Base-by-base conservation (phyloP, 495 filamentous ascomycete genomes). In the Podospora pseudopauciseta region DNA sequence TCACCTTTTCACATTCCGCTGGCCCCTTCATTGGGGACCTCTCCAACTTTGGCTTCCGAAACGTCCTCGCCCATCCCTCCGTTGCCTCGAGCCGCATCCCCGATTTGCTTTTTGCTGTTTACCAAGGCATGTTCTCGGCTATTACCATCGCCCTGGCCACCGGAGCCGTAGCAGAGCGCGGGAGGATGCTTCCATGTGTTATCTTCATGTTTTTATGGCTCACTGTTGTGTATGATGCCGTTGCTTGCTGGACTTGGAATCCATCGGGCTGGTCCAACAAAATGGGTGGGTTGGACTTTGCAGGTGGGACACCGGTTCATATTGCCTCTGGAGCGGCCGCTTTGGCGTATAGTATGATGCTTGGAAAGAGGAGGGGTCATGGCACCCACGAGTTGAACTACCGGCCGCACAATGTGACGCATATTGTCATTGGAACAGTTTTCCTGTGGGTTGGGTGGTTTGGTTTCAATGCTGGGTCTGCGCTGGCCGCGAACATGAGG, bases 361-460 rank as follows among this genome's bases (percentile, higher is more conserved):
- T 94, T 56, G 93, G 93, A 72, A 95, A 95, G 84, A 86, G 93
- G 67, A 87, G 90, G 66, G 90, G 91, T 9, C 91, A 94, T 75
- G 91, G 91, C 19, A 94, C 92, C 13, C 92, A 96, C 71, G 91
- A 94, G 78, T 82, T 98, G 65, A 97, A 97, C 80, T 98, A 96
- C 79, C 91, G 94, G 63, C 94, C 94, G 7, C 94, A 98, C 82
- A 97, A 97, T 73, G 94, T 98, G 44, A 96, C 93, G 13, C 92
- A 96, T 76, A 93, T 98, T 68, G 93, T 97, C 54, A 90, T 98
- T 60, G 94, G 94, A 3, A 97, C 94, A 11, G 92, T 98, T 63
- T 97, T 98, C 82, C 88, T 98, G 54, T 98, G 94, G 94, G 92
- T 97, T 49, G 94, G 94, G 19, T 98, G 94, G 94, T 97, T 97